Conservation (phyloP, 805 yeast genomes). For the Saccharomyces eubayanus region DNA sequence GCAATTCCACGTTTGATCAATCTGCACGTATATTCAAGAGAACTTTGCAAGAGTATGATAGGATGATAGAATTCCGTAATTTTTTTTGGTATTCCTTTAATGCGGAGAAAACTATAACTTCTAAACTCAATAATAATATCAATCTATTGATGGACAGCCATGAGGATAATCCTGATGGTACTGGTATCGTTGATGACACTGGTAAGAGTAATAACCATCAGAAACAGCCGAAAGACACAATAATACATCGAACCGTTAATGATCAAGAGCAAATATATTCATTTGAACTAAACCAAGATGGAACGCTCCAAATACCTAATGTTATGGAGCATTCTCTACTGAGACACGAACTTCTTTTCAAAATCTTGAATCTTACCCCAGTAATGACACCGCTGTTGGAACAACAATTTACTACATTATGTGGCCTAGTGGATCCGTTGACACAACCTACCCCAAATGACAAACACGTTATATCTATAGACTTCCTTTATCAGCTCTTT, state of each 20-base stretch:
- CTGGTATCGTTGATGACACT: background rate
- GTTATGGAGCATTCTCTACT: conserved; percentile 16
- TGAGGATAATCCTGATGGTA: background rate
- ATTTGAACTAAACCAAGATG: conserved; percentile 17
- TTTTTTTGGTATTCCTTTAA: background rate
- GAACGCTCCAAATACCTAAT: conserved; percentile 14
- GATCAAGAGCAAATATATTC: conserved; percentile 13
- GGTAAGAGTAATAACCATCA: background rate
- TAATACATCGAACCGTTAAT: background rate
- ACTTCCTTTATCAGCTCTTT: conserved; percentile 44
- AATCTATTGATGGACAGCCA: background rate
- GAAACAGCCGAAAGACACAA: background rate
- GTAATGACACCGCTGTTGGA: conserved; percentile 16
- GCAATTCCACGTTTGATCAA: background rate
- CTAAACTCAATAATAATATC: background rate
- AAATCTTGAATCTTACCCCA: conserved; percentile 10
- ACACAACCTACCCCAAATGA: conserved; percentile 64
- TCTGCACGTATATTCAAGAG: background rate
- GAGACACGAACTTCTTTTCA: conserved; percentile 20
- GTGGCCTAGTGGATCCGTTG: conserved; percentile 48
- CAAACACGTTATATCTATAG: conserved; percentile 44
- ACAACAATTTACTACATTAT: conserved; percentile 24
- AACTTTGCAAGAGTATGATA: background rate
- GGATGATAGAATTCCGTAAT: background rate
- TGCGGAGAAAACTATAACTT: background rate